phyloP scores from a whole-genome alignment of 2,329 filamentous ascomycete genomes.

The Nannizziopsis arthrosporioides region DNA sequence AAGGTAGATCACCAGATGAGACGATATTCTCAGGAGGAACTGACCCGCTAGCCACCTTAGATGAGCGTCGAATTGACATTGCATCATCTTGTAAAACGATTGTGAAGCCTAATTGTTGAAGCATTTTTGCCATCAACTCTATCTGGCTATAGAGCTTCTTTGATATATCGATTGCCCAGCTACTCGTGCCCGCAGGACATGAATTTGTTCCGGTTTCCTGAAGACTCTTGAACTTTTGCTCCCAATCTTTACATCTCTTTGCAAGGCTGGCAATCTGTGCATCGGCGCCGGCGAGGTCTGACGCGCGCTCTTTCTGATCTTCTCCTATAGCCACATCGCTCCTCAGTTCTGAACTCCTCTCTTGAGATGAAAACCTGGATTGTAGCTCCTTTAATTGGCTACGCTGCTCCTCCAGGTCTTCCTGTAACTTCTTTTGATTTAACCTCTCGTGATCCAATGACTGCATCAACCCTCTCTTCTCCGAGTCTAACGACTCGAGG shows the following conservation, averaged over 20 bases:
- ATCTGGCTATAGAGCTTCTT: conserved; percentile 73
- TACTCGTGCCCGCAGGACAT: conserved; percentile 58
- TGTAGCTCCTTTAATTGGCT: conserved; percentile 58
- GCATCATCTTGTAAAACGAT: conserved; percentile 60
- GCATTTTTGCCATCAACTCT: conserved; percentile 66
- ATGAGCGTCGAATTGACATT: conserved; percentile 64
- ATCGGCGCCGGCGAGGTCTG: conserved; percentile 62
- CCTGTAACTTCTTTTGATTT: conserved; percentile 36
- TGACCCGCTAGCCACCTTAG: conserved; percentile 38
- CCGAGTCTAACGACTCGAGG: conserved; percentile 43
- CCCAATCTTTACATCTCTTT: conserved; percentile 58
- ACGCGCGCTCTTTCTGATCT: conserved; percentile 57
- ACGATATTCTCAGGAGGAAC: conserved; percentile 26
- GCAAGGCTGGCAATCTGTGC: conserved; percentile 65
- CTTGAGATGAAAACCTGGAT: conserved; percentile 64
- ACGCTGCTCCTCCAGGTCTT: conserved; percentile 54
- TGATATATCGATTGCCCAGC: conserved; percentile 69
- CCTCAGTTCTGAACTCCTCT: conserved; percentile 69
- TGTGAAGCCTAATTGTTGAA: conserved; percentile 78
- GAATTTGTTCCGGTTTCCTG: conserved; percentile 26
- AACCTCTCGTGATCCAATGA: conserved; percentile 39
- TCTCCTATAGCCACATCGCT: conserved; percentile 64
- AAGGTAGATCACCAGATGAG: conserved; percentile 27
- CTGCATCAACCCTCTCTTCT: conserved; percentile 44
- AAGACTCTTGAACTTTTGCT: conserved; percentile 43